Evolutionary conservation across 805 yeast genomes (phyloP).

Genomic region (Candida ulmi): DNA sequence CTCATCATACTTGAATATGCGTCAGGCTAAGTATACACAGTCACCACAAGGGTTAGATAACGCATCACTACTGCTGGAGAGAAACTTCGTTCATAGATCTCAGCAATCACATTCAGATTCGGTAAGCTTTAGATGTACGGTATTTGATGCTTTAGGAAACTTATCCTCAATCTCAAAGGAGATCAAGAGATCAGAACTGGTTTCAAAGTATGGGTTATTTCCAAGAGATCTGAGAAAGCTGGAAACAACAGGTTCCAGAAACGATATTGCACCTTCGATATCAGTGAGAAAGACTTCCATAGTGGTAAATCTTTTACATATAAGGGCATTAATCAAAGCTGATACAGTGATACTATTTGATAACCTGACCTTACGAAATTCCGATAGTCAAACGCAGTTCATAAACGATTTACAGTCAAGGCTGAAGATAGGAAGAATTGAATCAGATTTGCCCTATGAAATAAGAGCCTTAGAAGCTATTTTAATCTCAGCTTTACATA

Average conservation of each 20-base stretch:
- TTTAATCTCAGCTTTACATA: constrained; percentile 70
- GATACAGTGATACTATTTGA: constrained; percentile 75
- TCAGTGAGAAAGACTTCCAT: constrained; percentile 70
- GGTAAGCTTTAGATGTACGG: constrained; percentile 65
- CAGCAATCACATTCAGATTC: constrained; percentile 28
- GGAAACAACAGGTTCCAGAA: constrained; percentile 50
- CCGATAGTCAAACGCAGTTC: constrained; percentile 66
- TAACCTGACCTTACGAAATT: constrained; percentile 53
- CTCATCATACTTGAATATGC: neutral
- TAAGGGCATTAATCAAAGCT: constrained; percentile 69
- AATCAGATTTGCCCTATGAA: constrained; percentile 70
- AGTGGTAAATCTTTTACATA: constrained; percentile 68
- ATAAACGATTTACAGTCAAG: constrained; percentile 75
- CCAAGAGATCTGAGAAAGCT: constrained; percentile 90
- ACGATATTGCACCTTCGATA: constrained; percentile 79
- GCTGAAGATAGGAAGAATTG: constrained; percentile 26
- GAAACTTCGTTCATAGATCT: constrained; percentile 31
- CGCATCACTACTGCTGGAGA: constrained; percentile 30
- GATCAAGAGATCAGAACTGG: constrained; percentile 66
- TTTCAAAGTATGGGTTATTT: constrained; percentile 68
- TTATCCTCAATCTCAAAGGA: constrained; percentile 65
- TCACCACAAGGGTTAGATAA: constrained; percentile 9
- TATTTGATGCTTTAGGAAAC: constrained; percentile 65
- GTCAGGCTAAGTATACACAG: neutral
- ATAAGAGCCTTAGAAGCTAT: constrained; percentile 87